Base-by-base conservation (phyloP, 768 basidiomycete species). In the Leccinum arenicola region DNA sequence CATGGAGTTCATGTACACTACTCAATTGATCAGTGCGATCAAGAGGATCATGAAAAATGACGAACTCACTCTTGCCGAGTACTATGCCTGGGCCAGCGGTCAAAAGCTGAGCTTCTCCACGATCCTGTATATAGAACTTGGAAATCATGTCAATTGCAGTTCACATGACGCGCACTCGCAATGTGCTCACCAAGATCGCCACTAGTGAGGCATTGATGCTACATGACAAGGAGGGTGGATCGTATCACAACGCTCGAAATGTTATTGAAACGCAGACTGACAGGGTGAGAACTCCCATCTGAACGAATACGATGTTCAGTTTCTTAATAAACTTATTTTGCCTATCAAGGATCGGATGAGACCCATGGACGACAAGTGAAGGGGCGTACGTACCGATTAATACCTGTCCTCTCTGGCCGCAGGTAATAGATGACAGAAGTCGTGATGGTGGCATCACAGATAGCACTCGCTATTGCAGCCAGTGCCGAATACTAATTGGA, bases 1-100 rank as follows among this genome's bases (percentile, higher is more conserved):
- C 62, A 68, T 66, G 12, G 66, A 72, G 33, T 70, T 72, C 25
- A 50, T 12, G 15, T 66, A 70, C 23, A 58, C 69, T 70, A n/a
- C 17, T 29, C 3, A 23, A 6, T 8, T 14, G 1, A 11, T 55
- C 2, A 57, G 36, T 25, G 25, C 21, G n/a, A n/a, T 1, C 23
- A 17, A 33, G 25, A 14, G 1, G 29, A 48, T 3, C 29, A 29
- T 0, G 29, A 15, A 49, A 15, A 50, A 21, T 4, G 1, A 3
- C 4, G 5, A n/a, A n/a, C 61, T 49, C 29, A 71, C 70, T 55
- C 40, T 71, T 65, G 36, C 58, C 48, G 6, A 71, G n/a, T 8
- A 67, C 2, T 5, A 45, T 3, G 10, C 61, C 61, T 14, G 70
- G 66, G 0, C 23, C 55, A 8, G 66, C 55, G 3, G 23, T 50